A percentile compares a stretch with the other conserved stretches of the same genome.
Conservation (phyloP, 1,284 basidiomycete species). For the Irpex lacteus region DNA sequence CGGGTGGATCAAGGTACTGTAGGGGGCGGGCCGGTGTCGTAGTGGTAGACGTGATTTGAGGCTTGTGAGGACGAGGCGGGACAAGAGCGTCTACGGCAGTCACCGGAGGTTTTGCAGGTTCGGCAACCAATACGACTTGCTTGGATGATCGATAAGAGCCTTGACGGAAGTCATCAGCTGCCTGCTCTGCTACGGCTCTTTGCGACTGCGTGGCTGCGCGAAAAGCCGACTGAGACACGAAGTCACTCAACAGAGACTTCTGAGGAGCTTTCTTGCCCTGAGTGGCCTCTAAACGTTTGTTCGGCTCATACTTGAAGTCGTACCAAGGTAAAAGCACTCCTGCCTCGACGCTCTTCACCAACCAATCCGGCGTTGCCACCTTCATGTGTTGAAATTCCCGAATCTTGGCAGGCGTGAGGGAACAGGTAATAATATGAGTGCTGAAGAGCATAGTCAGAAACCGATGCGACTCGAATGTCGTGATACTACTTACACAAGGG, state of each 20-base stretch:
- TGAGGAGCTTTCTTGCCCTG: slow-evolving; percentile 46
- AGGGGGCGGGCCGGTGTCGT: slow-evolving; percentile 28
- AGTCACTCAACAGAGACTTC: slow-evolving; percentile 28
- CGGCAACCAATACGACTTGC: no score
- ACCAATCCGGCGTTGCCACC: slow-evolving; percentile 86
- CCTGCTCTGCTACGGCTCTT: background rate
- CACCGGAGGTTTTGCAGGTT: no score
- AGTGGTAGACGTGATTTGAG: background rate
- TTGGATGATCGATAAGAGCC: background rate
- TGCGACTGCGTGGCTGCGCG: slow-evolving; percentile 15
- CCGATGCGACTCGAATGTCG: no score
- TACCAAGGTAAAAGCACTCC: slow-evolving; percentile 77
- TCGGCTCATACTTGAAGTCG: slow-evolving; percentile 56
- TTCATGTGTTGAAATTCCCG: slow-evolving; percentile 88
- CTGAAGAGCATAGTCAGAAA: slow-evolving; percentile 31
- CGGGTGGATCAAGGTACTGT: slow-evolving; percentile 42
- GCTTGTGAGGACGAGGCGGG: background rate
- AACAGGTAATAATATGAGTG: slow-evolving; percentile 88
- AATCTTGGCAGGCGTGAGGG: slow-evolving; percentile 87
- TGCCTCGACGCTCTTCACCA: slow-evolving; percentile 70
- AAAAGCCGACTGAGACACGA: slow-evolving; percentile 17
- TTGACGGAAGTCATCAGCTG: background rate
- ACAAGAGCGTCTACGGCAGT: background rate
- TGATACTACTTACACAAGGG: slow-evolving; percentile 54
- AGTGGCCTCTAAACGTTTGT: slow-evolving; percentile 41